A percentile compares a stretch with the other conserved stretches of the same genome.
Conservation (phyloP, 495 filamentous ascomycete species). For the Hyaloscypha variabilis region DNA sequence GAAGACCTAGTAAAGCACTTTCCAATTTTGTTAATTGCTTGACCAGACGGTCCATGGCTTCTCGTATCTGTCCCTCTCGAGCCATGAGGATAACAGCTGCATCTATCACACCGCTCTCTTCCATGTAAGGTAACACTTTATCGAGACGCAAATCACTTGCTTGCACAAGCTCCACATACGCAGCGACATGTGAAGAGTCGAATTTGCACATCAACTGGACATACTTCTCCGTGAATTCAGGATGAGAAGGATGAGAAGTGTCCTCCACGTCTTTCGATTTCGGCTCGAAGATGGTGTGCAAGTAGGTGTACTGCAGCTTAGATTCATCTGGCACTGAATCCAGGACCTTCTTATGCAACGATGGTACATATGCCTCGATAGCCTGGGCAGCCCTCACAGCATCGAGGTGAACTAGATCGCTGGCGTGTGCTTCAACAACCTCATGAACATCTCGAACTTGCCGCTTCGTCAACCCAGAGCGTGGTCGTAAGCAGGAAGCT, state of each 20-base stretch:
- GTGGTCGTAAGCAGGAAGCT: constrained; percentile 75
- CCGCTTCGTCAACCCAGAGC: constrained; percentile 68
- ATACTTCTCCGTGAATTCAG: constrained; percentile 78
- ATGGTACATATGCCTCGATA: constrained; percentile 65
- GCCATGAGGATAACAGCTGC: constrained; percentile 91
- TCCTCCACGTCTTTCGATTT: constrained; percentile 45
- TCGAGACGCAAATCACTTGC: constrained; percentile 81
- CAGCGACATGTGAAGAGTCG: constrained; percentile 78
- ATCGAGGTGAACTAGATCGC: constrained; percentile 70
- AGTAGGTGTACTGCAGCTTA: constrained; percentile 73
- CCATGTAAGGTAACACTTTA: constrained; percentile 82
- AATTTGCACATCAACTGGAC: constrained; percentile 88
- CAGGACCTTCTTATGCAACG: constrained; percentile 73
- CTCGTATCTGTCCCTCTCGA: constrained; percentile 80
- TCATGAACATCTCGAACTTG: constrained; percentile 75
- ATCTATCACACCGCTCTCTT: constrained; percentile 87
- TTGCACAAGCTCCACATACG: constrained; percentile 78
- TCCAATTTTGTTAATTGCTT: constrained; percentile 78
- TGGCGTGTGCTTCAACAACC: constrained; percentile 69
- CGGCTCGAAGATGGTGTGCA: constrained; percentile 79
- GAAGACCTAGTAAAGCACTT: constrained; percentile 72
- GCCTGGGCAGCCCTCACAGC: constrained; percentile 67
- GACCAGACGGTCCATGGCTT: constrained; percentile 83
- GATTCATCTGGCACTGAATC: constrained; percentile 63
- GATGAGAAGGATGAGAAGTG: constrained; percentile 34